Base-by-base conservation (phyloP, 2,329 filamentous ascomycete genomes). In the Aspergillus eucalypticola region DNA sequence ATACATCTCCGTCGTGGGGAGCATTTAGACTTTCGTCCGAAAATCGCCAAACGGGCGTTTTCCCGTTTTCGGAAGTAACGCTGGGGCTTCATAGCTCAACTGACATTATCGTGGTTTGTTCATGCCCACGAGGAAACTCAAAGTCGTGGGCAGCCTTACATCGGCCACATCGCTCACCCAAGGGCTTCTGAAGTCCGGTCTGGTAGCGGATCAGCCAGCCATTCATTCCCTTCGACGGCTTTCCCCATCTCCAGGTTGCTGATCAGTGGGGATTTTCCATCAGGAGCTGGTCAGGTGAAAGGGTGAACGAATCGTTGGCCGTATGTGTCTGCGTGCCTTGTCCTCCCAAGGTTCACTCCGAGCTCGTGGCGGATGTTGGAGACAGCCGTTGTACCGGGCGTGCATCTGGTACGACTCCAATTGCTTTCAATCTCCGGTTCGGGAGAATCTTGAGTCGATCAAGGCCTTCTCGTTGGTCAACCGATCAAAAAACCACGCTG, bases 321-420 rank as follows among this genome's bases (percentile, higher is more conserved):
- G 38, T 44, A 13, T 19, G 25, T 35, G 17, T 29, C 46, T n/a
- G 46, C 46, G 23, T n/a, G 25, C 19, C 23, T 44, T 39, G n/a
- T 44, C 35, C n/a, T 53, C 39, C 56, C 39, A 53, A 8, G 54
- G 54, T 49, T 50, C 17, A 11, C 46, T 42, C 27, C 29, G 10
- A 32, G 32, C 29, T 59, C 54, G 32, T 48, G 44, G 44, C 42
- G 27, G 15, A 29, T 57, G 39, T 57, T 61, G 58, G 58, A 53
- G 54, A 52, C 54, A 53, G 48, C 58, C 54, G 58, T 60, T 60
- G 35, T 51, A n/a, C 48, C 15, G 52, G 32, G 48, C 48, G 38
- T 39, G 49, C 35, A 29, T 57, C 8, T 51, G 57, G 51, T 41
- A 53, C 29, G 51, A 61, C 59, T 61, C 59, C 59, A 59, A 61